These are phyloP conservation scores for Osmanthus fragrans DNA, from an alignment of 257 asterid species.

Conservation along the genomic window DNA sequence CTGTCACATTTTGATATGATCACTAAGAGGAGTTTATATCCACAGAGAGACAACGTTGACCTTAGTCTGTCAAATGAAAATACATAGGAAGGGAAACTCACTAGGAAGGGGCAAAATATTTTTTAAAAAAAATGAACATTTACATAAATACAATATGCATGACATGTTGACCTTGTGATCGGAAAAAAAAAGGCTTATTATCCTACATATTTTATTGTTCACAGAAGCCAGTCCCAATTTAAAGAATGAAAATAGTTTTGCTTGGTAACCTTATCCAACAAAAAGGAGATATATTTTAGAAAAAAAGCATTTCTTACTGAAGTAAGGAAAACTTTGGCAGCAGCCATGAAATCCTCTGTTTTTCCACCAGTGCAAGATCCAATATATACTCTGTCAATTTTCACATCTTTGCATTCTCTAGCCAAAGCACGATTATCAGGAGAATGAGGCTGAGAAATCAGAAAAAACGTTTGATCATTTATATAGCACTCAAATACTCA, in stretches of 20 bases:
- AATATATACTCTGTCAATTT: no score
- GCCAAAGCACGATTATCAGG: constrained; percentile 97
- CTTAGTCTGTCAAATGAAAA: neutral
- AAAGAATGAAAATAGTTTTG: neutral
- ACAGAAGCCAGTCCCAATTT: neutral
- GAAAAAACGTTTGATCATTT: neutral
- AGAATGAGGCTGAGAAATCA: constrained; percentile 78
- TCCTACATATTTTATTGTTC: neutral
- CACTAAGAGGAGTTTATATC: neutral
- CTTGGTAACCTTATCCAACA: neutral
- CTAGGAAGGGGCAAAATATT: neutral
- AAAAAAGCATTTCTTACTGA: constrained; percentile 49
- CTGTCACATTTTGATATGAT: neutral
- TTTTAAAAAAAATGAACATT: neutral
- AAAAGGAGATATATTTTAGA: neutral
- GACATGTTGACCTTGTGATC: neutral
- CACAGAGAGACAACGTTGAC: neutral
- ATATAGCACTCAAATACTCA: neutral
- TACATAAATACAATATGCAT: neutral
- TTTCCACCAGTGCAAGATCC: no score
- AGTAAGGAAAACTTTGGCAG: constrained; percentile 87
- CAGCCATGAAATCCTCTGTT: constrained; percentile 96
- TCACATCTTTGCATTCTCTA: constrained; percentile 91
- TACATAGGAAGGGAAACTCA: neutral
- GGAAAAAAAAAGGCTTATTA: neutral